These are phyloP conservation scores for Solanum chilense DNA, from an alignment of 257 asterid genomes.

Conservation along the genomic window DNA sequence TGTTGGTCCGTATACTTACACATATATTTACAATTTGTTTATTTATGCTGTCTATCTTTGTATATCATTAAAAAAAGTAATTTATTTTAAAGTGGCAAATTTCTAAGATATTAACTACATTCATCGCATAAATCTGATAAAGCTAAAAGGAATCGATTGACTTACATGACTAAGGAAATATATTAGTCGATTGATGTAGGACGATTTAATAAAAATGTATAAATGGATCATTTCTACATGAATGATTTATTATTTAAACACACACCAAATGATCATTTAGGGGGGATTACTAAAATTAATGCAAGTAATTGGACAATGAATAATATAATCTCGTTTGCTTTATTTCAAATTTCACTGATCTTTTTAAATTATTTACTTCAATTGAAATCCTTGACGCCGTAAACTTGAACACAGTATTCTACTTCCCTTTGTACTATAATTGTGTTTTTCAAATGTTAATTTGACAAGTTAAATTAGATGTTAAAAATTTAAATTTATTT, in stretches of 20 bases:
- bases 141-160: background rate
- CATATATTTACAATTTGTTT: background rate
- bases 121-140: background rate
- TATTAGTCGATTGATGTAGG: too few relatives aligned
- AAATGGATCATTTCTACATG: background rate
- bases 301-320: background rate
- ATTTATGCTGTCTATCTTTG: background rate
- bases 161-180: background rate
- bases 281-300: background rate
- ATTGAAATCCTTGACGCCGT: background rate
- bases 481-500: too few relatives aligned
- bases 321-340: background rate
- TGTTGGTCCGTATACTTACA: background rate
- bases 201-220: too few relatives aligned
- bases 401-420: background rate
- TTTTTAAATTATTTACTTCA: background rate
- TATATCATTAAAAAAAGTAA: too few relatives aligned
- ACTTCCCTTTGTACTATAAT: background rate
- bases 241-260: background rate
- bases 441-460: background rate
- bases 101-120: background rate
- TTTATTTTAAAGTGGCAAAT: background rate
- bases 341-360: too few relatives aligned
- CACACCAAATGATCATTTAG: background rate
- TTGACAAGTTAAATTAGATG: too few relatives aligned